These are phyloP conservation scores for Ormosia emarginata DNA, from an alignment of 306 rosid genomes.

Conservation along the genomic window DNA sequence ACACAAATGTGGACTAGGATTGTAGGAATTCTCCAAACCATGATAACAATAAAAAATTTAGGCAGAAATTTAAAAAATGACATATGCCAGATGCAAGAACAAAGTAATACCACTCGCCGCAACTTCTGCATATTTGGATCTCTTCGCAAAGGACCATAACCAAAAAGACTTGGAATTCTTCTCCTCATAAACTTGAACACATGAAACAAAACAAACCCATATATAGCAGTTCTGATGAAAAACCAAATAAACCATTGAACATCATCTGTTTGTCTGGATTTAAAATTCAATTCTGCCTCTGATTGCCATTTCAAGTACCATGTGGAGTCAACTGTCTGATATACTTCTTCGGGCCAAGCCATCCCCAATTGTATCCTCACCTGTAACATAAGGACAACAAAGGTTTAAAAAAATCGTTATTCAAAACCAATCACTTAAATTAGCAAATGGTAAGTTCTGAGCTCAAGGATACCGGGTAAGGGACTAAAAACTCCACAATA, in stretches of 20 bases:
- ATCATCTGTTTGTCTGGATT: slow-evolving; percentile 47
- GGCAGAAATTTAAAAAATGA: slow-evolving; percentile 3
- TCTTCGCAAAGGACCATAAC: slow-evolving; percentile 78
- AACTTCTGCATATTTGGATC: slow-evolving; percentile 67
- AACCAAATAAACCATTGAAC: slow-evolving; percentile 56
- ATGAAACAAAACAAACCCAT: slow-evolving; percentile 58
- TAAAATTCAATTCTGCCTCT: slow-evolving; percentile 61
- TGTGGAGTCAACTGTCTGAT: slow-evolving; percentile 63
- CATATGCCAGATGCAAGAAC: slow-evolving; percentile 9
- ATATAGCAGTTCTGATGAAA: slow-evolving; percentile 51
- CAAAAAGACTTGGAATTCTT: slow-evolving; percentile 57
- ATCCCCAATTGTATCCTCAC: slow-evolving; percentile 71
- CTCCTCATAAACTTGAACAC: slow-evolving; percentile 47
- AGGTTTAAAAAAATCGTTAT: neutral
- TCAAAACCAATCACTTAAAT: slow-evolving; percentile 19
- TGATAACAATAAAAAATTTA: neutral
- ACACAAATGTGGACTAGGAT: neutral
- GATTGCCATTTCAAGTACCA: slow-evolving; percentile 96
- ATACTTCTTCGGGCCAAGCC: slow-evolving; percentile 92
- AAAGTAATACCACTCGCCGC: slow-evolving; percentile 64
- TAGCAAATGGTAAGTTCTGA: slow-evolving; percentile 14
- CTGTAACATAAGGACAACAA: slow-evolving; percentile 44
- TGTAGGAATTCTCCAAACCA: neutral
- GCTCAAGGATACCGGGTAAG: slow-evolving; percentile 65
- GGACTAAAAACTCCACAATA: slow-evolving; percentile 59